Evolutionary conservation across 2,329 filamentous ascomycete genomes (phyloP).

Genomic region (Byssoonygena ceratinophila): DNA sequence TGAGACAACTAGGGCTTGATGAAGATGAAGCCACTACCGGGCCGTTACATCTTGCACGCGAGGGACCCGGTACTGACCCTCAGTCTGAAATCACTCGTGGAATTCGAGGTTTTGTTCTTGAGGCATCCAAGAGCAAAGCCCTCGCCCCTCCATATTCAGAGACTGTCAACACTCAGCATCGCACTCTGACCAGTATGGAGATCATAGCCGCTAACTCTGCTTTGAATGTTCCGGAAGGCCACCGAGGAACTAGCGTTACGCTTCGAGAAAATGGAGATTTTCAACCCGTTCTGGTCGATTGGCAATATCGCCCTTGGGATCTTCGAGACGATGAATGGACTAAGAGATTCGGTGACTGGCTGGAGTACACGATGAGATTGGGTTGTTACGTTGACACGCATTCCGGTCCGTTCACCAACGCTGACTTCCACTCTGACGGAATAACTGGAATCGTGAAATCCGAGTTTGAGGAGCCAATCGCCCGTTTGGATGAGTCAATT

Average conservation of each 20-base stretch:
- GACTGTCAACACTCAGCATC: background rate
- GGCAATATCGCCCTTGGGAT: constrained; percentile 22
- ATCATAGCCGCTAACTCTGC: background rate
- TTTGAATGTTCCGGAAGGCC: background rate
- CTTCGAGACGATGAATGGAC: constrained; percentile 11
- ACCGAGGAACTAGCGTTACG: background rate
- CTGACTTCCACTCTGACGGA: constrained; percentile 26
- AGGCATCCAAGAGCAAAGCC: background rate
- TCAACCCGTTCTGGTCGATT: constrained; percentile 17
- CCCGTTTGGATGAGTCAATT: constrained; percentile 21
- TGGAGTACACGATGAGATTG: constrained; percentile 13
- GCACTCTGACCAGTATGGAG: constrained; percentile 2
- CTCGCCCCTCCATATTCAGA: background rate
- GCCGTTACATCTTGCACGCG: constrained; percentile 12
- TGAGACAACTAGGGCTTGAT: constrained; percentile 2
- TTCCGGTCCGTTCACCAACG: constrained; percentile 26
- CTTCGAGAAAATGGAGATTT: background rate
- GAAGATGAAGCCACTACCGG: background rate
- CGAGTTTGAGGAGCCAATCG: constrained; percentile 18
- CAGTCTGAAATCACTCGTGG: constrained; percentile 18
- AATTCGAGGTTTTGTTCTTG: constrained; percentile 12
- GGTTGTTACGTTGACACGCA: constrained; percentile 19
- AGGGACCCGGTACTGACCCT: constrained; percentile 24
- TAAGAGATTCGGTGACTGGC: constrained; percentile 13
- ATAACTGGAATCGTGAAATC: constrained; percentile 17